Evolutionary conservation across 495 filamentous ascomycete genomes (phyloP).

Genomic region (Annulohypoxylon maeteangense): DNA sequence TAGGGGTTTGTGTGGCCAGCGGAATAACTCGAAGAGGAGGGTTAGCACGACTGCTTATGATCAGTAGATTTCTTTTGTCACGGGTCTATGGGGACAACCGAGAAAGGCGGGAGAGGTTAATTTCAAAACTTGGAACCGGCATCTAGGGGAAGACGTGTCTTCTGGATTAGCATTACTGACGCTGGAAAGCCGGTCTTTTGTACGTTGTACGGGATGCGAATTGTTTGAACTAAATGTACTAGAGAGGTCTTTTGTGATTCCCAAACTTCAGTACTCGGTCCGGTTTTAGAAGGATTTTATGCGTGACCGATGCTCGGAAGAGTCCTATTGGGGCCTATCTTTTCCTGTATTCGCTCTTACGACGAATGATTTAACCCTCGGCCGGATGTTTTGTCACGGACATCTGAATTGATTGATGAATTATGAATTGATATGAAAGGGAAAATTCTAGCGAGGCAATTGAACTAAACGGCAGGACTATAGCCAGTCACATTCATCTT

Average conservation of each 20-base stretch:
- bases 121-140: slow-evolving; percentile 40
- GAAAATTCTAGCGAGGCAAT: not conserved
- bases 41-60: slow-evolving; percentile 24
- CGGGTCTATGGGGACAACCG: slow-evolving; percentile 27
- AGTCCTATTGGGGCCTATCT: slow-evolving; percentile 14
- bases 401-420: not conserved
- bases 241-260: slow-evolving; percentile 16
- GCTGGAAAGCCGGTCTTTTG: slow-evolving; percentile 40
- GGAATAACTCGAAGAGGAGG: slow-evolving; percentile 14
- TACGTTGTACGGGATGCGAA: slow-evolving; percentile 37
- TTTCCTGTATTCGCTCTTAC: slow-evolving; percentile 8
- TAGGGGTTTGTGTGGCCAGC: slow-evolving; percentile 30
- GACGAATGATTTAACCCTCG: not conserved
- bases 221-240: slow-evolving; percentile 25
- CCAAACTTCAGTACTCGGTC: slow-evolving; percentile 6
- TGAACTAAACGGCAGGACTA: slow-evolving; percentile 2
- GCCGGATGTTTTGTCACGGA: not conserved
- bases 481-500: not conserved
- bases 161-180: slow-evolving; percentile 12
- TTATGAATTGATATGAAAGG: not conserved
- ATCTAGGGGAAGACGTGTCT: slow-evolving; percentile 20
- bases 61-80: slow-evolving; percentile 31
- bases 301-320: slow-evolving; percentile 23
- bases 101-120: slow-evolving; percentile 23
- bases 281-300: slow-evolving; percentile 9